These are phyloP conservation scores for Sodiomyces alkalinus DNA, from an alignment of 2,329 filamentous ascomycete species.

Conservation along the genomic window DNA sequence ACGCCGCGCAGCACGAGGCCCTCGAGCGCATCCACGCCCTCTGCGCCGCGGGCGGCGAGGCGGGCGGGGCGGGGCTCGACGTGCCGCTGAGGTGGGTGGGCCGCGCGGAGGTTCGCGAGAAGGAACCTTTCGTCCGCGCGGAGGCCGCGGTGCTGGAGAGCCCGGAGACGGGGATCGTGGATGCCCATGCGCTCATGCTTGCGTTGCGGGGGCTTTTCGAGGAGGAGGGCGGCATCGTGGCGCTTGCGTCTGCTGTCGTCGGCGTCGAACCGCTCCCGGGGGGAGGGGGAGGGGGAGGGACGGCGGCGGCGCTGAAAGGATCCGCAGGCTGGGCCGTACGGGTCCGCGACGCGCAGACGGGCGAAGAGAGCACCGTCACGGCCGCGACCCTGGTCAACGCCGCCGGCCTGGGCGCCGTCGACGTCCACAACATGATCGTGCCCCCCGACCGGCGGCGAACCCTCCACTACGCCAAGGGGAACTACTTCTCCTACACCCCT, in stretches of 20 bases:
- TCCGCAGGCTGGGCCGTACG: slow-evolving; percentile 54
- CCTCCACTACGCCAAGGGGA: slow-evolving; percentile 82
- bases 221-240: slow-evolving; percentile 58
- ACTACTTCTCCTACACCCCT: slow-evolving; percentile 77
- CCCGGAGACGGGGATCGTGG: slow-evolving; percentile 77
- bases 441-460: slow-evolving; percentile 36
- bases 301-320: slow-evolving; percentile 30
- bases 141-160: slow-evolving; percentile 65
- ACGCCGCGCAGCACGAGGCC: slow-evolving; percentile 49
- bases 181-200: slow-evolving; percentile 74
- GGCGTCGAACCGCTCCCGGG: slow-evolving; percentile 39
- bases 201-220: slow-evolving; percentile 64
- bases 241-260: slow-evolving; percentile 52
- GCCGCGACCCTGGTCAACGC: slow-evolving; percentile 70
- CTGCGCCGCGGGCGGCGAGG: slow-evolving; percentile 14
- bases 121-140: slow-evolving; percentile 66
- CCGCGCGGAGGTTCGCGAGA: slow-evolving; percentile 39
- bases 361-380: slow-evolving; percentile 45
- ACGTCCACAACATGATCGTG: slow-evolving; percentile 70
- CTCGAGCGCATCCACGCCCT: slow-evolving; percentile 35
- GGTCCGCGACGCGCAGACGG: slow-evolving; percentile 28
- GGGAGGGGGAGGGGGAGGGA: no score
- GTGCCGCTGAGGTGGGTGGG: slow-evolving; percentile 62
- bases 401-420: slow-evolving; percentile 65
- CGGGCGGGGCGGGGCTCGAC: slow-evolving; percentile 10